Conservation (phyloP, 306 rosid genomes). For the Neltuma alba region DNA sequence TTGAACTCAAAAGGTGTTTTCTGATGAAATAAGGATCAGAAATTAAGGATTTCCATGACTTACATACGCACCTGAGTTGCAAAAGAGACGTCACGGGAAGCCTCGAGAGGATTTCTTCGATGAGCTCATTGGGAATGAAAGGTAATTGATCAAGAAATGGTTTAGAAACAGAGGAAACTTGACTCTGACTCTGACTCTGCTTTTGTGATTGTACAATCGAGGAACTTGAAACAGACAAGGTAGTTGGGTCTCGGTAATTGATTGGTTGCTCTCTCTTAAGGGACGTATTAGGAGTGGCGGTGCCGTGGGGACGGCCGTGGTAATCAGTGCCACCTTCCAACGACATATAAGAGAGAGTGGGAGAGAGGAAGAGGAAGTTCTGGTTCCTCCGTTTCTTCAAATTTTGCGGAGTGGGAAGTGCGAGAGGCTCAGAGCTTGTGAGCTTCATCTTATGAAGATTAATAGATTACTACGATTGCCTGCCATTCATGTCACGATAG, state of each 20-base stretch:
- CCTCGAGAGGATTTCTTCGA: conserved; percentile 50
- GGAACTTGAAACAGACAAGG: neutral
- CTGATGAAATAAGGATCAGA: conserved; percentile 44
- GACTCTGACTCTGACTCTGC: conserved; percentile 12
- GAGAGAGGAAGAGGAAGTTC: neutral
- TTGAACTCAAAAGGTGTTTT: conserved; percentile 40
- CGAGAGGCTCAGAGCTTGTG: neutral
- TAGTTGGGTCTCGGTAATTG: neutral
- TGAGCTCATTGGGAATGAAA: conserved; percentile 45
- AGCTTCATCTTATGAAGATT: conserved; percentile 24
- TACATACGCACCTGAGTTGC: conserved; percentile 51
- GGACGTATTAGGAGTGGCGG: neutral
- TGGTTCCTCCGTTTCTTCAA: neutral
- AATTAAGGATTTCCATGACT: conserved; percentile 46
- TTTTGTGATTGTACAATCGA: conserved; percentile 18
- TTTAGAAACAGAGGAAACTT: neutral
- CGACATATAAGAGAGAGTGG: neutral
- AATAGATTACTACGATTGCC: neutral
- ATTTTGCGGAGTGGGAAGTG: neutral
- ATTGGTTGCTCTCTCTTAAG: neutral
- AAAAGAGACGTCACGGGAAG: conserved; percentile 49
- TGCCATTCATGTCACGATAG: conserved; percentile 10
- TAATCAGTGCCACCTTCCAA: neutral
- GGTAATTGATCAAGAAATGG: conserved; percentile 21
- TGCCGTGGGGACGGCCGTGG: neutral